Base-by-base conservation (phyloP, 345 rosid genomes). In the Diplotaxis tenuifolia region DNA sequence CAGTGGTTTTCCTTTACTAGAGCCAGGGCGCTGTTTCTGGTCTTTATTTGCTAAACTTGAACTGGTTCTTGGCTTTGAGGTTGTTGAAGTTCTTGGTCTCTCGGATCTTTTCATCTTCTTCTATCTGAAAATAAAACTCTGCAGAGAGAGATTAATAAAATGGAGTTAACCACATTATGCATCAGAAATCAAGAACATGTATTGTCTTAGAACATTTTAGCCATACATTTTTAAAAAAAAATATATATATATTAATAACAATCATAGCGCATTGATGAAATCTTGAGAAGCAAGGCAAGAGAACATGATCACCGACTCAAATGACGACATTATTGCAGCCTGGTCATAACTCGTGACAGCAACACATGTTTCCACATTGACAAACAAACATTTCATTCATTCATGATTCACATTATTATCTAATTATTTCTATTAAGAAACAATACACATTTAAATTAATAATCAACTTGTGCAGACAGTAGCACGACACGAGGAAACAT, bases 301-400 rank as follows among this genome's bases (percentile, higher is more conserved):
- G 66, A 75, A 68, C 65, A 68, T 55, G 65, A 29, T 9, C 45
- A 65, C 71, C 55, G 71, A 65, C 58, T 64, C 45, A 5, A 52
- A 14, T 22, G 73, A 67, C 55, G 62, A 49, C 80, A 70, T 70
- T 9, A 70, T 56, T 45, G 14, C 16, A 55, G 70, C 3, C 14
- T 45, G 1, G 19, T 57, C 23, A 3, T 68, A 75, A 75, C 45
- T 64, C 47, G 71, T 64, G 80, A 76, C 80, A 76, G 75, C 75
- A 70, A 63, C 60, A 0, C 9, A 76, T 70, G 75, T 76, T 76
- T 64, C 80, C 80, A 47, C 67, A 56, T 27, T 11, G 66, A 64
- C 32, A 70, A 49, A 76, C 80, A 76, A 70, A 76, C 79, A 76
- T 76, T 70, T 68, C 79, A 68, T 58, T 22, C 77, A 74, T 75